These are phyloP conservation scores for Chytriomyces confervae DNA, from an alignment of 192 early-diverging fungal genomes.

Conservation along the genomic window DNA sequence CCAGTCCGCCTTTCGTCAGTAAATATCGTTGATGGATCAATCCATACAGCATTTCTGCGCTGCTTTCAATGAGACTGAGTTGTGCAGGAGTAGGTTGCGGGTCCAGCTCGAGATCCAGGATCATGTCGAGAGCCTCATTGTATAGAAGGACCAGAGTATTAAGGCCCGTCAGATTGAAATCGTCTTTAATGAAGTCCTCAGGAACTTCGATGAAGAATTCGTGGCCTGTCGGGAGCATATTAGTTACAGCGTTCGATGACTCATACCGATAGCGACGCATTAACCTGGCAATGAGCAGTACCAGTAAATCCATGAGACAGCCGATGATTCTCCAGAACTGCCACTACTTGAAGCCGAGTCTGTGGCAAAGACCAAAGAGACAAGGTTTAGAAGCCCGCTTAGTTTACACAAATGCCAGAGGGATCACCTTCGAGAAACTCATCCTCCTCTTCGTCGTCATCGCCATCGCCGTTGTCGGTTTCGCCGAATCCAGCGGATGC, in stretches of 20 bases:
- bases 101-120: constrained; percentile 76
- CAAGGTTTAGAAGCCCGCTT: background rate
- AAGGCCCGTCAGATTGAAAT: constrained; percentile 97
- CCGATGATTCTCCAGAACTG: constrained; percentile 45
- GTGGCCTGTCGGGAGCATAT: constrained; percentile 40
- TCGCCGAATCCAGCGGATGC: too few species aligned
- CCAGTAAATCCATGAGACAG: constrained; percentile 65
- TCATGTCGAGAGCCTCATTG: constrained; percentile 92
- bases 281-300: constrained; percentile 65
- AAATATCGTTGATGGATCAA: constrained; percentile 94
- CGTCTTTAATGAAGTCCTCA: constrained; percentile 82
- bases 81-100: constrained; percentile 53
- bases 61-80: constrained; percentile 76
- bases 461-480: constrained; percentile 20
- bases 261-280: background rate
- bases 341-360: constrained; percentile 30
- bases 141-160: constrained; percentile 80
- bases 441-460: constrained; percentile 34
- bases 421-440: constrained; percentile 31
- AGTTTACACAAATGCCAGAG: background rate
- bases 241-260: background rate
- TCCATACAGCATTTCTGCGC: constrained; percentile 92
- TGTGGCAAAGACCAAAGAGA: background rate
- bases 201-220: constrained; percentile 61
- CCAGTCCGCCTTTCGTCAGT: constrained; percentile 83